A percentile compares a stretch with the other conserved stretches of the same genome.
Evolutionary conservation across 805 yeast species (phyloP).

Genomic region (Candida silvatica): DNA sequence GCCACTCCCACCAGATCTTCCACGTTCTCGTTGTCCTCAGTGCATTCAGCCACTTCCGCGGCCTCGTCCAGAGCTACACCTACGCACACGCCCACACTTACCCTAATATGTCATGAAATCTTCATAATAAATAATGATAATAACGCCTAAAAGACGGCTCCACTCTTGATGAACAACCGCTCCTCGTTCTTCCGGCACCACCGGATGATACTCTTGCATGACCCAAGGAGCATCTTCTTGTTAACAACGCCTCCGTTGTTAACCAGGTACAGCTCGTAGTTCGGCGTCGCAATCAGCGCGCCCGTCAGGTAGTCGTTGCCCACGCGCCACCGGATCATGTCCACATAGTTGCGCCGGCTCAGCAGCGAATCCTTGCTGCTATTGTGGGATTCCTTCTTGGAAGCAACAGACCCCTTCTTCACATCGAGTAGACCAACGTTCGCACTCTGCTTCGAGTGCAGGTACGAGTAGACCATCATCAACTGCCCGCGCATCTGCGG

Average conservation of each 20-base stretch:
- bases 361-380: background rate
- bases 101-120: background rate
- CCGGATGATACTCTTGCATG: constrained; percentile 54
- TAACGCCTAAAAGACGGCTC: constrained; percentile 46
- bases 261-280: constrained; percentile 54
- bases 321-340: constrained; percentile 19
- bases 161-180: constrained; percentile 66
- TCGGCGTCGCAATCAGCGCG: constrained; percentile 21
- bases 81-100: constrained; percentile 25
- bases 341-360: constrained; percentile 16
- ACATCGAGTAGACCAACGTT: constrained; percentile 2
- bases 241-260: constrained; percentile 47
- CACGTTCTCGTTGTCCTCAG: constrained; percentile 74
- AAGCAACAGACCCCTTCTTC: background rate
- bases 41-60: constrained; percentile 64
- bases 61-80: constrained; percentile 47
- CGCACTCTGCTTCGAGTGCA: constrained; percentile 16
- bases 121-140: background rate
- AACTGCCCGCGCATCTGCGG: constrained; percentile 14
- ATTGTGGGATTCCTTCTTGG: background rate
- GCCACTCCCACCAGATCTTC: constrained; percentile 81
- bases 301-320: constrained; percentile 14
- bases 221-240: constrained; percentile 46
- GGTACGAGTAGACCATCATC: constrained; percentile 19
- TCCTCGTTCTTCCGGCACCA: constrained; percentile 75